Conservation (phyloP, 2,329 filamentous ascomycete genomes). For the Diplocarpon rosae region DNA sequence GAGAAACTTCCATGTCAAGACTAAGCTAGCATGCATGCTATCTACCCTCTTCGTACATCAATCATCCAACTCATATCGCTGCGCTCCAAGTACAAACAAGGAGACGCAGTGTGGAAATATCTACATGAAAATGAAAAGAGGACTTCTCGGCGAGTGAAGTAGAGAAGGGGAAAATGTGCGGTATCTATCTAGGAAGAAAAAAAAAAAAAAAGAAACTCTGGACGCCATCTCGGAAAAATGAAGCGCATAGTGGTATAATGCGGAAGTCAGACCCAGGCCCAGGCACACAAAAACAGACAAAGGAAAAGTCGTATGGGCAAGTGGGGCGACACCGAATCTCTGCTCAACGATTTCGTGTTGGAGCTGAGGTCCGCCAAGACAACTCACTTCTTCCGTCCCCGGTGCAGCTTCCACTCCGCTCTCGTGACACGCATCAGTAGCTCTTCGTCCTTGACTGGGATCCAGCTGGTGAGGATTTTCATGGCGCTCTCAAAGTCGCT, state of each 20-base stretch:
- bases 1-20: too few species aligned
- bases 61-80: too few species aligned
- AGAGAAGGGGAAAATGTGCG: background rate
- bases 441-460: conserved; percentile 90
- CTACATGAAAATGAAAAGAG: background rate
- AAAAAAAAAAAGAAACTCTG: background rate
- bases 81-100: too few species aligned
- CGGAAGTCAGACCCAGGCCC: conserved; percentile 2
- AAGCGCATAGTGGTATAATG: conserved; percentile 8
- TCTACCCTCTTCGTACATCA: too few species aligned
- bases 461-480: conserved; percentile 91
- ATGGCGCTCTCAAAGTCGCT: conserved; percentile 96
- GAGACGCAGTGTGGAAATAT: background rate
- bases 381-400: conserved; percentile 31
- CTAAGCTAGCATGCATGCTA: too few species aligned
- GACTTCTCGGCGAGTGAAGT: background rate
- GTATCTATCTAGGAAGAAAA: background rate
- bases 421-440: conserved; percentile 82
- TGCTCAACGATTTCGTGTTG: too few species aligned
- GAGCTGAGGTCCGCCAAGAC: background rate
- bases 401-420: conserved; percentile 68
- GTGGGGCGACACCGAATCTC: background rate
- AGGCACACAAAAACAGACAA: background rate
- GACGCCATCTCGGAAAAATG: background rate
- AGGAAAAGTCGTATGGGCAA: background rate